These are phyloP conservation scores for Rosa chinensis DNA, from an alignment of 306 rosid species.

Conservation along the genomic window DNA sequence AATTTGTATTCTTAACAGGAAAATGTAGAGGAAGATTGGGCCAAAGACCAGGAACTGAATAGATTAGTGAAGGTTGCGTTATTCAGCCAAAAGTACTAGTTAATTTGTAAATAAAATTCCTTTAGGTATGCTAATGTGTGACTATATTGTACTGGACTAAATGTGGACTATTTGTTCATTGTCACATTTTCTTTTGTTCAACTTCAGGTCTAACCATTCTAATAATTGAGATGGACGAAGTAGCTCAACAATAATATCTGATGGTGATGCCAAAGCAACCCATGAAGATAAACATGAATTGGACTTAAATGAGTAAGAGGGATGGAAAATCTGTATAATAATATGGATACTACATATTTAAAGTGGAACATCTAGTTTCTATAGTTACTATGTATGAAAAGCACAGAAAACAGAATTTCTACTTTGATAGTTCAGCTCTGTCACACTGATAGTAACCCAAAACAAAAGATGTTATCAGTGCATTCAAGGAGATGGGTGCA, in stretches of 20 bases:
- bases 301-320: neutral
- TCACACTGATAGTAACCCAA: neutral
- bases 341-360: neutral
- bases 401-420: neutral
- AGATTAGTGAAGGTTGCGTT: no score
- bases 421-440: neutral
- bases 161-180: no score
- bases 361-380: neutral
- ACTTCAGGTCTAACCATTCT: neutral
- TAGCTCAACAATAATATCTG: neutral
- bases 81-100: no score
- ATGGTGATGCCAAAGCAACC: neutral
- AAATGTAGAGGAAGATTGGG: no score
- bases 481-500: constrained; percentile 21
- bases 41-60: no score
- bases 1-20: no score
- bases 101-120: no score
- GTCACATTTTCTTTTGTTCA: neutral
- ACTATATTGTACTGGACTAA: no score
- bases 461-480: constrained; percentile 37
- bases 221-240: neutral
- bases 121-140: no score
- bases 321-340: neutral
- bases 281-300: neutral
- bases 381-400: no score